These are phyloP conservation scores for Trichaptum fuscoviolaceum DNA, from an alignment of 768 basidiomycete genomes.

Conservation along the genomic window DNA sequence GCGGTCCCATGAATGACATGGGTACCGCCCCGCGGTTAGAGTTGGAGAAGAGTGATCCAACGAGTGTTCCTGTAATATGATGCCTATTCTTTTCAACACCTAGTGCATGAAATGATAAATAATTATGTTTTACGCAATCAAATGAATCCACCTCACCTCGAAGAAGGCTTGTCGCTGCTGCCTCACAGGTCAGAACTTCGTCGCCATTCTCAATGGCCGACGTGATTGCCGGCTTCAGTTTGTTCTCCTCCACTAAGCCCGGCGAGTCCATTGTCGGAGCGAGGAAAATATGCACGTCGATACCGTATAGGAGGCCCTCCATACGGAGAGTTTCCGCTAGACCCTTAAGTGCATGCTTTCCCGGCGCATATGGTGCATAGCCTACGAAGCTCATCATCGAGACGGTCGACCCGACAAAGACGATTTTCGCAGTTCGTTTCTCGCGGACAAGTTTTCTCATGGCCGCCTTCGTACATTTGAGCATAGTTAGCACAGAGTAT, in stretches of 20 bases:
- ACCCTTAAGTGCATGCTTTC: conserved; percentile 43
- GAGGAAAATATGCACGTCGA: conserved; percentile 38
- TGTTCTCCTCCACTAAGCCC: conserved; percentile 34
- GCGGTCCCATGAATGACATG: conserved; percentile 29
- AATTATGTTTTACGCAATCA: neutral
- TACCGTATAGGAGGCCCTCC: conserved; percentile 37
- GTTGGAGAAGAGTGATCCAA: conserved; percentile 32
- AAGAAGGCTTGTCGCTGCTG: conserved; percentile 26
- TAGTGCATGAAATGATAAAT: conserved; percentile 14
- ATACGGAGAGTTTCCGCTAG: conserved; percentile 39
- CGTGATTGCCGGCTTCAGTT: conserved; percentile 35
- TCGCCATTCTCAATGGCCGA: conserved; percentile 41
- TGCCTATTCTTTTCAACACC: conserved; percentile 37
- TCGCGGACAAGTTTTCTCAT: conserved; percentile 27
- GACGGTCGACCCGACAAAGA: conserved; percentile 35
- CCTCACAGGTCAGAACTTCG: conserved; percentile 27
- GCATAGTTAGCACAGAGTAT: neutral
- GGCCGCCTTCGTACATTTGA: conserved; percentile 23
- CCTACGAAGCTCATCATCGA: conserved; percentile 35
- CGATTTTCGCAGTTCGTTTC: conserved; percentile 29
- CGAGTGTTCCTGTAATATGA: conserved; percentile 35
- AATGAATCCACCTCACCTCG: conserved; percentile 23
- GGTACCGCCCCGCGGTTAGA: conserved; percentile 32
- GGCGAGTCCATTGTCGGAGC: conserved; percentile 38
- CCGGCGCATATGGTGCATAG: conserved; percentile 36